Evolutionary conservation across 306 rosid species (phyloP), one percentile per base, ranked within the genome.

Genomic region (Dryas octopetala): DNA sequence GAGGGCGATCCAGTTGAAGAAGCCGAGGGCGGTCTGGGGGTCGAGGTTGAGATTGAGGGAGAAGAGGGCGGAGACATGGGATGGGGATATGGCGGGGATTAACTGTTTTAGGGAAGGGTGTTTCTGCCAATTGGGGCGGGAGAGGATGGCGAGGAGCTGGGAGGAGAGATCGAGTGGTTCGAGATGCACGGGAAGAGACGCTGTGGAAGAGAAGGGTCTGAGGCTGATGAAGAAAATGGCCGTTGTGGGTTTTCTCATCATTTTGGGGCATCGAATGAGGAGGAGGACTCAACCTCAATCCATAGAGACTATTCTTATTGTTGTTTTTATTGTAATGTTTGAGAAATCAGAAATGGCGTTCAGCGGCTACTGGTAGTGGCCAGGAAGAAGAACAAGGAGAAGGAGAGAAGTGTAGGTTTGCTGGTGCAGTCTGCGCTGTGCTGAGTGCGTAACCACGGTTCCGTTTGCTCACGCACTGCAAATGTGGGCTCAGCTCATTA

Each of bases 1-100:
- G 38, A 19, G 66, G 14, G 67, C 80, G 75, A 91, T 89, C 93
- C 90, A 93, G 60, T 74, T 75, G 90, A 89, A 91, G 86, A 93
- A 93, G 17, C 58, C 79, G 1, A 93, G 67, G 40, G 98, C 98
- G 49, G 85, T 82, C 26, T 75, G 80, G 38, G 98, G 97, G 32
- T 88, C 43, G 40, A 83, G 93, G 73, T 85, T 73, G 40, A 83
- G 93, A 73, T 86, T 73, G 81, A 82, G 89, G 61, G 75, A 9
- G 79, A 91, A 79, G 75, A 93, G 82, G 11, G 88, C 60, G 26
- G 89, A 85, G 65, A 93, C 84, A 66, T 80, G 88, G 41, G 88
- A 55, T 1, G 93, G 82, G 74, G 91, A 79, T 14, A 93, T 70
- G 57, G 79, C 79, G 2, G 97, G 90, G 81, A 85, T 58, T 6